Evolutionary conservation across 2,329 filamentous ascomycete genomes (phyloP).

Genomic region (Alternaria conjuncta): DNA sequence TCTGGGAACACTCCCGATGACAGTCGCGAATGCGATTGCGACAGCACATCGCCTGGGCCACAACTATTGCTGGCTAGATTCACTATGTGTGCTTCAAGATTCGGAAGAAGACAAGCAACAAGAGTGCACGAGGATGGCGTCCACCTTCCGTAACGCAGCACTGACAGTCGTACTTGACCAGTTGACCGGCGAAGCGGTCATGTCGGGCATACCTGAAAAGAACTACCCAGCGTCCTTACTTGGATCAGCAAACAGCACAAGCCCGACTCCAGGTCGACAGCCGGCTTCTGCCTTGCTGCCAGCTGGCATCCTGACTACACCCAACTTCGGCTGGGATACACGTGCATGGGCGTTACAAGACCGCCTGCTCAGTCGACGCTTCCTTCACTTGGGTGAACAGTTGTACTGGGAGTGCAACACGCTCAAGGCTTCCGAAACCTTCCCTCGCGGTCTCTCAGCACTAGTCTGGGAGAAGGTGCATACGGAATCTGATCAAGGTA

Average conservation of each 20-base stretch:
- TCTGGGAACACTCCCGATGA: conserved; percentile 24
- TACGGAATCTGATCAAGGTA: conserved; percentile 15
- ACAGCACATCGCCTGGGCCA: conserved; percentile 35
- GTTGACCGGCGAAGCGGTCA: not conserved
- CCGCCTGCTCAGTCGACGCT: conserved; percentile 42
- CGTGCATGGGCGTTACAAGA: conserved; percentile 47
- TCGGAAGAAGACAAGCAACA: conserved; percentile 36
- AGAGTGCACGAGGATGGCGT: conserved; percentile 42
- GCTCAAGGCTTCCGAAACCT: conserved; percentile 47
- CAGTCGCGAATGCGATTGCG: conserved; percentile 37
- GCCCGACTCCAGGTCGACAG: not conserved
- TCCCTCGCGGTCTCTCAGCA: conserved; percentile 41
- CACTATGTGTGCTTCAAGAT: conserved; percentile 45
- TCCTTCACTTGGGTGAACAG: conserved; percentile 43
- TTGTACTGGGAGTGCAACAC: conserved; percentile 49
- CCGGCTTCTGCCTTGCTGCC: conserved; percentile 21
- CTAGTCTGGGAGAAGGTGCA: conserved; percentile 49
- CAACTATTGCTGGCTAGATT: conserved; percentile 45
- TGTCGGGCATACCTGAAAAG: not conserved
- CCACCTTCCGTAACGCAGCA: conserved; percentile 43
- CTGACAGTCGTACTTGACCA: conserved; percentile 41
- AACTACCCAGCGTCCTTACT: not conserved
- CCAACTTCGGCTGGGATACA: conserved; percentile 44
- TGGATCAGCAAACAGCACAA: not conserved
- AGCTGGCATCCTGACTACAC: conserved; percentile 17